phyloP scores from a whole-genome alignment of 1,139 yeast species.

The Kurtzmaniella quercitrusa region DNA sequence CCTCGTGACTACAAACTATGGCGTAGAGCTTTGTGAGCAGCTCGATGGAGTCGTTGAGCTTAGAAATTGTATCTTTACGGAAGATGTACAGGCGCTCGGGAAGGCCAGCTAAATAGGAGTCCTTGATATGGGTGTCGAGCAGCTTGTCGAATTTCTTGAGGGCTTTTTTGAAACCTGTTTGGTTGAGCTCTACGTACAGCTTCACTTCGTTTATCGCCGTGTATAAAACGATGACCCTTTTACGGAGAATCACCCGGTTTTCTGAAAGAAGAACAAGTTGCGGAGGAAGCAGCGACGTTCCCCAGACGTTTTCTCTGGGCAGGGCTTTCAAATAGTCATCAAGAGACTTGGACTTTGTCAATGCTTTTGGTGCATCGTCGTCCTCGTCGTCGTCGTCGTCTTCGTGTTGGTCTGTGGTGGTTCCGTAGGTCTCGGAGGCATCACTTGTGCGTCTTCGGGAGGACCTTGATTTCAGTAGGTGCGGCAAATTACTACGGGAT shows the following conservation, averaged over 20 bases:
- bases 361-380: slow-evolving; percentile 12
- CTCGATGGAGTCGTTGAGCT: slow-evolving; percentile 40
- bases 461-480: neutral
- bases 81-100: slow-evolving; percentile 33
- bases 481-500: neutral
- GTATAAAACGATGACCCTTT: slow-evolving; percentile 51
- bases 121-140: slow-evolving; percentile 39
- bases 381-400: slow-evolving; percentile 26
- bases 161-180: slow-evolving; percentile 65
- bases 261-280: slow-evolving; percentile 39
- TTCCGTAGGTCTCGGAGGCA: slow-evolving; percentile 18
- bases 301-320: slow-evolving; percentile 38
- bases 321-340: slow-evolving; percentile 34
- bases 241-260: slow-evolving; percentile 49
- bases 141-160: slow-evolving; percentile 69
- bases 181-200: slow-evolving; percentile 62
- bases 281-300: slow-evolving; percentile 31
- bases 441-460: slow-evolving; percentile 14
- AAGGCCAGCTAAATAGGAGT: slow-evolving; percentile 29
- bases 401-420: slow-evolving; percentile 32
- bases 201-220: slow-evolving; percentile 62
- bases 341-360: slow-evolving; percentile 23
- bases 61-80: slow-evolving; percentile 34
- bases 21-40: slow-evolving; percentile 36
- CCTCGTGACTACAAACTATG: slow-evolving; percentile 39